Conservation (phyloP, 2,329 filamentous ascomycete genomes). For the Colletotrichum plurivorum region DNA sequence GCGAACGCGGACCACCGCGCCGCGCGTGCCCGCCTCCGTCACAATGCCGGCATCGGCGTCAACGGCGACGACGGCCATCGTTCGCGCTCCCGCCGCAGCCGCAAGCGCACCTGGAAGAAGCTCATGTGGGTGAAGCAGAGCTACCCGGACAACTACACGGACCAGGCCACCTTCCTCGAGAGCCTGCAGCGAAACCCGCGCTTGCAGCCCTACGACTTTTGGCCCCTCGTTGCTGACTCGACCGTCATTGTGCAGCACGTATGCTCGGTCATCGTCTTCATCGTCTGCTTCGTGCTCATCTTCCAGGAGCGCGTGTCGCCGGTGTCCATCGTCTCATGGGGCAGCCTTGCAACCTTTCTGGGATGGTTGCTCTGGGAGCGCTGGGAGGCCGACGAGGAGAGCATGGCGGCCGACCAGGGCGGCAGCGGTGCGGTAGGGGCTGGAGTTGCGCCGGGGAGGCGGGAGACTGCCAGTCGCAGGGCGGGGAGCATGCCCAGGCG, state of each 20-base stretch:
- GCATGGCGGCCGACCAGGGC: conserved; percentile 41
- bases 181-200: conserved; percentile 95
- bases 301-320: conserved; percentile 90
- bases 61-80: conserved; percentile 63
- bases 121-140: conserved; percentile 98
- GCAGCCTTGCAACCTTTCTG: conserved; percentile 84
- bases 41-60: conserved; percentile 30
- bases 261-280: conserved; percentile 93
- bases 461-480: conserved; percentile 50
- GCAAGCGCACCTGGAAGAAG: conserved; percentile 91
- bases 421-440: conserved; percentile 54
- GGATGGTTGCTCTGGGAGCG: conserved; percentile 94
- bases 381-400: conserved; percentile 81
- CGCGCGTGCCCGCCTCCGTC: conserved; percentile 41
- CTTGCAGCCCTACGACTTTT: conserved; percentile 96
- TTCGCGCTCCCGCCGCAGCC: conserved; percentile 75
- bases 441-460: conserved; percentile 45
- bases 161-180: conserved; percentile 96
- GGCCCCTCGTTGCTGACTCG: conserved; percentile 94
- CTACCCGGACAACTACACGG: conserved; percentile 99
- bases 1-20: conserved; percentile 43
- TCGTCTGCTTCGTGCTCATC: conserved; percentile 94
- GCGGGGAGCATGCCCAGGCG: conserved; percentile 54
- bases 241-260: conserved; percentile 98
- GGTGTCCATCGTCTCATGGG: conserved; percentile 88